Base-by-base conservation (phyloP, 2,329 filamentous ascomycete genomes). In the Pseudogymnoascus sp. region DNA sequence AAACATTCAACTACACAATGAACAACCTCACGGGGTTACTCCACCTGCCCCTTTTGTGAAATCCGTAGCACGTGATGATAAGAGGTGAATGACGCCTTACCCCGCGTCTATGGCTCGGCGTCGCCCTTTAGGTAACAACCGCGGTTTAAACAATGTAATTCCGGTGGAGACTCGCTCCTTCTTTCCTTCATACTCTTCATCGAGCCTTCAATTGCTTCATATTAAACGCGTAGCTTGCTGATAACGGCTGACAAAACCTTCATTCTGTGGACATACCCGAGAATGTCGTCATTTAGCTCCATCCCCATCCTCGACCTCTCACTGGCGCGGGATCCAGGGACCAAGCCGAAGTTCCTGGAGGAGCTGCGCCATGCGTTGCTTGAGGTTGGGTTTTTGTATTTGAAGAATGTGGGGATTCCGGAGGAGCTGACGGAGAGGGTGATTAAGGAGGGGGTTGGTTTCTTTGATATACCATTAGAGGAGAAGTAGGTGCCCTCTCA, bases 341-440 rank as follows among this genome's bases (percentile, higher is more conserved):
- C 88, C 0, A 95, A 94, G 75, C 82, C 88, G 2, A 77, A 76
- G 33, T 94, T 96, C 69, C 82, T 95, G 0, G 74, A 78, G 0
- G 80, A 90, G 61, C 80, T 96, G 33, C 87, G 89, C 14, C 79
- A 89, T 74, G 90, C 90, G 0, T 77, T 96, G 33, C 83, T 96
- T 69, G 88, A 93, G 72, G 89, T 95, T n/a, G 91, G 91, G 1
- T 96, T 96, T 70, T 74, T 95, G 22, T 96, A 96, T 71, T 82
- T 96, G 65, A 88, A 87, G 71, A 92, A 95, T 70, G 87, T 90
- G 2, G 89, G 88, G 22, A 85, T 93, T 60, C 79, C 87, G 4
- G 81, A 87, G 14, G 77, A 82, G 39, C 76, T 93, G 60, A 85
- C 89, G 68, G 71, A 82, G 23, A 75, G 81, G 65, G 89, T 93